Conservation (phyloP, 1,284 basidiomycete genomes). For the Thelephora terrestris region DNA sequence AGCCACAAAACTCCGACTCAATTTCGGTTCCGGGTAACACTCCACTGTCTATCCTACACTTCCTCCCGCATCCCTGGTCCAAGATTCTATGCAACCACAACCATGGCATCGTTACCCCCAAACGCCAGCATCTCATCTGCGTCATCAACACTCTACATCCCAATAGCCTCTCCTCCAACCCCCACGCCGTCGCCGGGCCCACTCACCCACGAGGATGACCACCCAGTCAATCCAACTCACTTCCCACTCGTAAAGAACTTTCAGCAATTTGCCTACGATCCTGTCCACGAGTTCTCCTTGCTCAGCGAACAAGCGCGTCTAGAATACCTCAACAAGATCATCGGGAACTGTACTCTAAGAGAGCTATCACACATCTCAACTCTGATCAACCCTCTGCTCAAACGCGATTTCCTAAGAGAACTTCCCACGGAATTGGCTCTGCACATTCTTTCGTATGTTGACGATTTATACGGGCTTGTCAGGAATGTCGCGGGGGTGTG, state of each 20-base stretch:
- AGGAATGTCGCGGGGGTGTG: conserved; percentile 60
- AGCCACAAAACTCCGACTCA: too few species aligned
- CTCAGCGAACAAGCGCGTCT: conserved; percentile 38
- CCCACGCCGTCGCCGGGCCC: conserved; percentile 56
- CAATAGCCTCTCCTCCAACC: conserved; percentile 55
- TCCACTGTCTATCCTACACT: neutral
- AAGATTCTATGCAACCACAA: neutral
- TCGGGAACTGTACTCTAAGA: conserved; percentile 55
- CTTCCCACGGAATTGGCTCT: conserved; percentile 81
- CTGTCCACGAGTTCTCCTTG: conserved; percentile 25
- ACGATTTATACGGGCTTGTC: conserved; percentile 71
- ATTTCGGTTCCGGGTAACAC: too few species aligned
- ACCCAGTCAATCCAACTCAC: conserved; percentile 13
- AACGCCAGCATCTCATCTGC: conserved; percentile 5
- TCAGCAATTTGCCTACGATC: conserved; percentile 15
- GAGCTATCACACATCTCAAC: conserved; percentile 77
- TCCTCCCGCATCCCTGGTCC: neutral
- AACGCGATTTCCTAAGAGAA: conserved; percentile 77
- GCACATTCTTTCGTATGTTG: conserved; percentile 74
- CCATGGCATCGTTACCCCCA: conserved; percentile 1
- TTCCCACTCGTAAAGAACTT: conserved; percentile 10
- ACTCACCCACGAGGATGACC: conserved; percentile 5
- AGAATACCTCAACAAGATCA: conserved; percentile 51
- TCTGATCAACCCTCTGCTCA: conserved; percentile 71
- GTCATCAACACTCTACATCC: conserved; percentile 38